These are phyloP conservation scores for Acanthamoeba sp. DNA, from an alignment of 208 protist species.

Conservation along the genomic window DNA sequence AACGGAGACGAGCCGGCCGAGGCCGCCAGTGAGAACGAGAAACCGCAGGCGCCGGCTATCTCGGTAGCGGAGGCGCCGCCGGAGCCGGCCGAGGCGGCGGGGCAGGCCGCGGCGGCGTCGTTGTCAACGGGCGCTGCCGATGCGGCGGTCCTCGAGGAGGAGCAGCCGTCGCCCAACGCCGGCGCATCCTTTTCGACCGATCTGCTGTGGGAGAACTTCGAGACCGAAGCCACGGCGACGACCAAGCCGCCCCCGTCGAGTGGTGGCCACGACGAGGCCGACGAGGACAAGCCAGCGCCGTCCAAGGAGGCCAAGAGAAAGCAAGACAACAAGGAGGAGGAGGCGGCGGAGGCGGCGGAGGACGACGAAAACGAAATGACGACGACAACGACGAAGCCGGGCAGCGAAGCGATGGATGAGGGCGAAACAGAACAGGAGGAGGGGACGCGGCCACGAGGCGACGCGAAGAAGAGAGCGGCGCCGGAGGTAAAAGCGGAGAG, in stretches of 20 bases:
- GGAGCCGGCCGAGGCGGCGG: no score
- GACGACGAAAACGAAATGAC: background rate
- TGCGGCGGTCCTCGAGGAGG: background rate
- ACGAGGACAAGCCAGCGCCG: no score
- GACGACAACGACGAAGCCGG: background rate
- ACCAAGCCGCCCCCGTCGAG: background rate
- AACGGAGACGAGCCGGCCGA: background rate
- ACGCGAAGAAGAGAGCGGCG: no score
- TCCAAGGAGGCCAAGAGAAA: background rate
- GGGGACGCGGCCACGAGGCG: no score
- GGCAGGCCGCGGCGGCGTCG: no score
- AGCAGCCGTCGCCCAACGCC: background rate
- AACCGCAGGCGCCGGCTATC: background rate
- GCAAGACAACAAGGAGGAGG: background rate
- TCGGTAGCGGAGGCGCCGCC: background rate
- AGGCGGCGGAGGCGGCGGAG: background rate
- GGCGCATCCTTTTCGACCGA: background rate
- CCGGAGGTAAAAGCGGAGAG: no score
- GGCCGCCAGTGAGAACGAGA: background rate
- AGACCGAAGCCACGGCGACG: background rate
- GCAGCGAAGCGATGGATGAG: background rate
- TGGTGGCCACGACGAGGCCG: background rate
- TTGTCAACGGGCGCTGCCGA: no score
- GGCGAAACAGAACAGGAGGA: background rate
- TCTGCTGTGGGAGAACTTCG: slow-evolving; percentile 12